Evolutionary conservation across 768 basidiomycete species (phyloP), one percentile per base, ranked within the genome.

Genomic region (Tephrocybe rancida): DNA sequence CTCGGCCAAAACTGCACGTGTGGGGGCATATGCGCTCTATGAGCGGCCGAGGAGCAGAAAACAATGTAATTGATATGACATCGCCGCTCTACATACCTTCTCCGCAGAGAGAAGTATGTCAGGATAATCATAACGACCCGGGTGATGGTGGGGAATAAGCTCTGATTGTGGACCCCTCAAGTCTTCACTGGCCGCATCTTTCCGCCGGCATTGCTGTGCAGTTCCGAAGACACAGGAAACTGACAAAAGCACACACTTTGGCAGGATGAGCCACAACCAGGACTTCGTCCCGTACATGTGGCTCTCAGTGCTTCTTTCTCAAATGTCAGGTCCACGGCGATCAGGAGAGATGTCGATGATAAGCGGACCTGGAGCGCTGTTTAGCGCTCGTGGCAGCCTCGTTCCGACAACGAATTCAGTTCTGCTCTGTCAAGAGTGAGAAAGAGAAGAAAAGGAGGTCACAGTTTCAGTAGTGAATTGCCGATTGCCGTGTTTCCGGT

Each of bases 201-300:
- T 53, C 52, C 52, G 52, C 22, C n/a, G 29, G 38, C 29, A 41
- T 3, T 24, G 10, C 34, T 41, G 27, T 25, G 27, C n/a, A 21
- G n/a, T 22, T 41, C 44, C 52, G 38, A 47, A 41, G 52, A 25
- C 45, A 53, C 35, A 47, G 29, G 21, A 41, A 37, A 16, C n/a
- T 5, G n/a, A 37, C 14, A 37, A 37, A 16, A 37, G 4, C 35
- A 30, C 35, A 30, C 29, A 13, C 5, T 5, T 37, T 16, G 16
- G 11, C 11, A 37, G 5, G 11, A 37, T 37, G 16, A 5, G 5
- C n/a, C n/a, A 16, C 10, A 37, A 16, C n/a, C 30, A 9, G 14
- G 4, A 37, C 35, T 16, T 16, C 35, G 10, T 11, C 18, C 27
- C 13, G 38, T 21, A 19, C 41, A 51, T 44, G 14, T 30, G 39